phyloP scores from a whole-genome alignment of 768 basidiomycete species.

The Boletus fagicola region DNA sequence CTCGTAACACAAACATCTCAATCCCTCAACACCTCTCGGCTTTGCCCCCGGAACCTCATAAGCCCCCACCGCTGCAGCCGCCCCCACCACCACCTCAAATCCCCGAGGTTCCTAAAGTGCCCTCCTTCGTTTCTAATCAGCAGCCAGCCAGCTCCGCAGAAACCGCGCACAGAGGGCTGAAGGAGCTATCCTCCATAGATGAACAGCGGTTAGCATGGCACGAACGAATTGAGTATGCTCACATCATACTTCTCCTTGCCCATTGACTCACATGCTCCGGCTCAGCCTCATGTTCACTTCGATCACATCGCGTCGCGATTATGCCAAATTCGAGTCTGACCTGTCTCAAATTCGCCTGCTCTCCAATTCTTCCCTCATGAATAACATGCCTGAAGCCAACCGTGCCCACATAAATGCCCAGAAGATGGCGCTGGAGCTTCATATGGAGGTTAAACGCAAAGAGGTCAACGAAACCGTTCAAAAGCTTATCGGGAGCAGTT shows the following conservation, averaged over 20 bases:
- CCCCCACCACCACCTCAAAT: slow-evolving; percentile 19
- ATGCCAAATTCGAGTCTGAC: slow-evolving; percentile 33
- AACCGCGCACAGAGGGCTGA: slow-evolving; percentile 7
- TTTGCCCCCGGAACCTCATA: slow-evolving; percentile 14
- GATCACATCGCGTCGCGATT: slow-evolving; percentile 34
- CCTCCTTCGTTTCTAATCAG: slow-evolving; percentile 19
- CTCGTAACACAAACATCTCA: neutral
- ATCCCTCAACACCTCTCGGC: neutral
- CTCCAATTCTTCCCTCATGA: slow-evolving; percentile 23
- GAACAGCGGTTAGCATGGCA: slow-evolving; percentile 41
- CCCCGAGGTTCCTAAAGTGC: slow-evolving; percentile 18
- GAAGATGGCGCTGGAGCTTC: slow-evolving; percentile 22
- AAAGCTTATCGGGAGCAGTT: slow-evolving; percentile 35
- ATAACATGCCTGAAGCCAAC: slow-evolving; percentile 26
- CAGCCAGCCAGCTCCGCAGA: slow-evolving; percentile 1
- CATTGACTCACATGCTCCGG: neutral
- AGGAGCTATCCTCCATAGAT: slow-evolving; percentile 33
- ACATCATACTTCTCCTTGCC: neutral
- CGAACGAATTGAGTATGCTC: slow-evolving; percentile 40
- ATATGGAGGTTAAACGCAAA: slow-evolving; percentile 31
- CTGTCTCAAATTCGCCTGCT: slow-evolving; percentile 28
- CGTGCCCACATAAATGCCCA: slow-evolving; percentile 25
- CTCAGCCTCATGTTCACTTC: slow-evolving; percentile 38
- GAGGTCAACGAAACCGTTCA: slow-evolving; percentile 32
- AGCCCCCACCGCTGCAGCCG: slow-evolving; percentile 20